phyloP scores from a whole-genome alignment of 805 yeast genomes.

The Komagataella mondaviorum region DNA sequence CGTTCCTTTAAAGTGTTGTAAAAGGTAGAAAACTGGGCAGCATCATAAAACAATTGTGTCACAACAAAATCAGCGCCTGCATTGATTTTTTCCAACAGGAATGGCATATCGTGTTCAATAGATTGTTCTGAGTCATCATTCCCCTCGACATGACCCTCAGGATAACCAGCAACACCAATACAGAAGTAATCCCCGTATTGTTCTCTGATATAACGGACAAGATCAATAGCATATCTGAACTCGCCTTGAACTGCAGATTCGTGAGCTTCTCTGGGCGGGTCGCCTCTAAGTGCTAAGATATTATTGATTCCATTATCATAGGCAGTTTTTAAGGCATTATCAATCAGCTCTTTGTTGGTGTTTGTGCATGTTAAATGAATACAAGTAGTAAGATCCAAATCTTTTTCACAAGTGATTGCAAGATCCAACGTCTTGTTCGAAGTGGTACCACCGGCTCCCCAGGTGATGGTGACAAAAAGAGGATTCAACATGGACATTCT shows the following conservation, averaged over 20 bases:
- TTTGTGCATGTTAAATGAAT: constrained; percentile 95
- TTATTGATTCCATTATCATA: constrained; percentile 71
- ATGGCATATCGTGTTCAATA: constrained; percentile 61
- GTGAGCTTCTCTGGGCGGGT: constrained; percentile 70
- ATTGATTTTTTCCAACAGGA: constrained; percentile 65
- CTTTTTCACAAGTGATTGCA: constrained; percentile 64
- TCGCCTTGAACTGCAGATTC: constrained; percentile 43
- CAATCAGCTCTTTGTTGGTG: constrained; percentile 65
- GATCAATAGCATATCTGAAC: constrained; percentile 72
- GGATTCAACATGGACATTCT: constrained; percentile 88
- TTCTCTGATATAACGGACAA: constrained; percentile 65
- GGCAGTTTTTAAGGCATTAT: constrained; percentile 63
- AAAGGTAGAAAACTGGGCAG: constrained; percentile 57
- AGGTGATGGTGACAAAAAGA: constrained; percentile 80
- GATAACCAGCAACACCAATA: constrained; percentile 95
- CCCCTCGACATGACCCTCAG: constrained; percentile 95
- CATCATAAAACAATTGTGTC: constrained; percentile 86
- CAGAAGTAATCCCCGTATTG: constrained; percentile 74
- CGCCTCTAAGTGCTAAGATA: constrained; percentile 89
- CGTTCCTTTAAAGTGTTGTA: constrained; percentile 36
- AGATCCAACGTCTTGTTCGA: constrained; percentile 75
- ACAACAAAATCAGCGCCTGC: constrained; percentile 95
- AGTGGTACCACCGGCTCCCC: constrained; percentile 99
- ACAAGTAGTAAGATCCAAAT: constrained; percentile 77
- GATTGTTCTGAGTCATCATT: constrained; percentile 54